A percentile compares a stretch with the other conserved stretches of the same genome.
phyloP scores from a whole-genome alignment of 805 yeast species.

The Wickerhamiella azymoides region DNA sequence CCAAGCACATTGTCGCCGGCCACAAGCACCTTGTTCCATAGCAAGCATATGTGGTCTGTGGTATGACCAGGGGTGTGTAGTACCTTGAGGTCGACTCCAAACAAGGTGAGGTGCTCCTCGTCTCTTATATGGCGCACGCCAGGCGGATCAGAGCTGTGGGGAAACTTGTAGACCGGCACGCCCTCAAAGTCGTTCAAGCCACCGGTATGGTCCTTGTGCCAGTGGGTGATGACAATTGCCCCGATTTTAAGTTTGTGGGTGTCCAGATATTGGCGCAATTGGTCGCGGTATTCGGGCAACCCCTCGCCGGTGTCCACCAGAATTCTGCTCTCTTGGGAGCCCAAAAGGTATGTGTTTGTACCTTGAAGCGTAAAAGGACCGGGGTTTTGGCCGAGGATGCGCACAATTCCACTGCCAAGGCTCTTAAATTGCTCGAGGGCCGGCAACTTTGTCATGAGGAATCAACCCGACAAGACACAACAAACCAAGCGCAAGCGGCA shows the following conservation, averaged over 20 bases:
- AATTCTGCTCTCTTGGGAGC: conserved; percentile 19
- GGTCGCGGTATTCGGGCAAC: conserved; percentile 18
- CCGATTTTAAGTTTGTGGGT: conserved; percentile 11
- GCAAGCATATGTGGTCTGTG: conserved; percentile 25
- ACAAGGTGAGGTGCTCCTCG: conserved; percentile 18
- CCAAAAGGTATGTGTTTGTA: conserved; percentile 28
- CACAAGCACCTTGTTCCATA: conserved; percentile 25
- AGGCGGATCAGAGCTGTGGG: neutral
- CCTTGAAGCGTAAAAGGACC: conserved; percentile 29
- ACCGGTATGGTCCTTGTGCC: conserved; percentile 27
- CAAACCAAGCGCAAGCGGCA: neutral
- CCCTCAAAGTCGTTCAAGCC: conserved; percentile 19
- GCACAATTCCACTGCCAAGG: conserved; percentile 24
- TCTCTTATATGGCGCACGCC: conserved; percentile 16
- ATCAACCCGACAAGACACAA: neutral
- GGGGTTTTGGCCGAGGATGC: conserved; percentile 27
- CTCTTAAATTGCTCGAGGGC: conserved; percentile 13
- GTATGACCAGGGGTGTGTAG: conserved; percentile 28
- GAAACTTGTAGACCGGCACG: conserved; percentile 13
- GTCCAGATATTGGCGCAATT: conserved; percentile 18
- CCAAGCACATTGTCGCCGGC: conserved; percentile 29
- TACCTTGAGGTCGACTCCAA: conserved; percentile 22
- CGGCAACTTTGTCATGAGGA: conserved; percentile 6
- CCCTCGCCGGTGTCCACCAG: conserved; percentile 29
- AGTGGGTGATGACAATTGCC: conserved; percentile 25